Evolutionary conservation across 140 eudicot genomes (phyloP).

Genomic region (Ambrosia hybrid): DNA sequence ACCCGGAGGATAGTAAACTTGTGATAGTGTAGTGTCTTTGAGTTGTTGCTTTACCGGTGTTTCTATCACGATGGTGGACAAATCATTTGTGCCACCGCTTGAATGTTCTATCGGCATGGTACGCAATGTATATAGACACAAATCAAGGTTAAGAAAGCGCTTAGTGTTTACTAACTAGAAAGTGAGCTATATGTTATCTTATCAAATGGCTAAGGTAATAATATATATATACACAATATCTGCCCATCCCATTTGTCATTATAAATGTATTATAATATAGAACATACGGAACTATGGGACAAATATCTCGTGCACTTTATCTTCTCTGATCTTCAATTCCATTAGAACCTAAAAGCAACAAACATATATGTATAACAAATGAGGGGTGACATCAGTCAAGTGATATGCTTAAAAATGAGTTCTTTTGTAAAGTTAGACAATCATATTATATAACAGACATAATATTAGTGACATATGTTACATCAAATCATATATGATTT

Average conservation of each 20-base stretch:
- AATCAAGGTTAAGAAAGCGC: constrained; percentile 7
- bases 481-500: constrained; percentile 15
- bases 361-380: constrained; percentile 8
- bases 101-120: constrained; percentile 22
- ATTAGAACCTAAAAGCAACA: constrained; percentile 29
- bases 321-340: not conserved
- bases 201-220: not conserved
- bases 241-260: not conserved
- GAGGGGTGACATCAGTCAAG: constrained; percentile 24
- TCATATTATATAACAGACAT: constrained; percentile 9
- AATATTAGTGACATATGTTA: constrained; percentile 3
- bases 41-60: constrained; percentile 16
- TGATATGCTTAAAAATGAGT: constrained; percentile 25
- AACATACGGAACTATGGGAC: not conserved
- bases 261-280: not conserved
- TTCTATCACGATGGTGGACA: constrained; percentile 11
- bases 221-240: not conserved
- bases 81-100: constrained; percentile 11
- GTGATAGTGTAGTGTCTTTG: not conserved
- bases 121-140: constrained; percentile 3
- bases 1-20: constrained; percentile 38
- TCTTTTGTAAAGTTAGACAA: constrained; percentile 24
- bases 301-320: constrained; percentile 8
- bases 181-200: constrained; percentile 7
- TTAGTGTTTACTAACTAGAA: not conserved